These are phyloP conservation scores for Betula pendula DNA, from an alignment of 306 rosid genomes.

Conservation along the genomic window DNA sequence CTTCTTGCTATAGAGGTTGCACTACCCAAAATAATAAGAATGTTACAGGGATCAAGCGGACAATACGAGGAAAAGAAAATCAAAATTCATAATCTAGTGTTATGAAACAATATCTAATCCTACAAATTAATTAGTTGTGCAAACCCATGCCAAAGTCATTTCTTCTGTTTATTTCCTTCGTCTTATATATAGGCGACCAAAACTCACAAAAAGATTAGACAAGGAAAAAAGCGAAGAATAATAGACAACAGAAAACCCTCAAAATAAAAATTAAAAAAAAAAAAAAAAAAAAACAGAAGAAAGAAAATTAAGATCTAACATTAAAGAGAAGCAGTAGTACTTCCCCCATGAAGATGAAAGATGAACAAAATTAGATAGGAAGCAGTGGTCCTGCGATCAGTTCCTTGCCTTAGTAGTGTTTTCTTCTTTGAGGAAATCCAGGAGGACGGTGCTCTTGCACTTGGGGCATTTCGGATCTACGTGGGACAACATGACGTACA, in stretches of 20 bases:
- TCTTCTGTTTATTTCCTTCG: background rate
- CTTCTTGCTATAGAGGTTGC: background rate
- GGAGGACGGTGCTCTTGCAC: slow-evolving; percentile 50
- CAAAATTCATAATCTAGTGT: background rate
- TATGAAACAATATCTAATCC: background rate
- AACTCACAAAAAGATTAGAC: background rate
- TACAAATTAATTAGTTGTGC: background rate
- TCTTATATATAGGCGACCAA: background rate
- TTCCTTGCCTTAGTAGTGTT: background rate
- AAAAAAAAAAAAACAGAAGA: too few species aligned
- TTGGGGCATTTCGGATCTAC: slow-evolving; percentile 55
- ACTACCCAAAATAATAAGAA: background rate
- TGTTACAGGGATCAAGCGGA: too few species aligned
- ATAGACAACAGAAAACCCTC: too few species aligned
- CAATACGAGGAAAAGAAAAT: background rate
- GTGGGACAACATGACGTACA: slow-evolving; percentile 55
- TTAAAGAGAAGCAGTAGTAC: background rate
- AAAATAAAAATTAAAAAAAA: too few species aligned
- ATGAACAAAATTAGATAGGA: too few species aligned
- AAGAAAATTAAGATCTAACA: background rate
- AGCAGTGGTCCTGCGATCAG: too few species aligned
- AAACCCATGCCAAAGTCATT: background rate
- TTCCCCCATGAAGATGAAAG: background rate
- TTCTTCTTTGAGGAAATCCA: slow-evolving; percentile 45
- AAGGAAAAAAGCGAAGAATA: background rate